Evolutionary conservation across 352 stramenopile species (phyloP).

Genomic region (Phytophthora kernoviae): DNA sequence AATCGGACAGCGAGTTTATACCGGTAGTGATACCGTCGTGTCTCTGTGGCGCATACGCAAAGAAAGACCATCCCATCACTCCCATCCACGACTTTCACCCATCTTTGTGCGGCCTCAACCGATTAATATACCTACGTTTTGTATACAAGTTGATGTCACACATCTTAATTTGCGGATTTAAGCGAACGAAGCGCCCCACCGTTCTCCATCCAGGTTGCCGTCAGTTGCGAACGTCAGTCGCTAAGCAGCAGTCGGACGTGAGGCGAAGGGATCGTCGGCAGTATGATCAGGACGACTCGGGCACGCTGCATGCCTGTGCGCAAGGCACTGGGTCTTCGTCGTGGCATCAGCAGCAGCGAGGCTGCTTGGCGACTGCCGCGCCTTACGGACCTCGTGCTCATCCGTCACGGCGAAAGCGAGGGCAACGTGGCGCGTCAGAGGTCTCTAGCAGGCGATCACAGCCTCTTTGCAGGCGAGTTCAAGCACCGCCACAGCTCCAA

Average conservation of each 20-base stretch:
- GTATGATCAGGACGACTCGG: constrained; percentile 29
- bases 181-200: neutral
- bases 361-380: constrained; percentile 47
- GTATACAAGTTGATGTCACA: neutral
- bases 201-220: neutral
- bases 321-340: constrained; percentile 2
- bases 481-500: constrained; percentile 89
- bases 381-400: constrained; percentile 84
- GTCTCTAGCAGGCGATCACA: constrained; percentile 85
- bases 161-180: neutral
- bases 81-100: neutral
- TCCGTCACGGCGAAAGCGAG: constrained; percentile 89
- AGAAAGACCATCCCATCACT: constrained; percentile 12
- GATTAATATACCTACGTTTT: neutral
- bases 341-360: constrained; percentile 17
- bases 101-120: neutral
- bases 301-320: constrained; percentile 9
- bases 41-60: constrained; percentile 27
- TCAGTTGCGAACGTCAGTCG: constrained; percentile 34
- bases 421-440: constrained; percentile 86
- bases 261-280: neutral
- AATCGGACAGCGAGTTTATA: neutral
- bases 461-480: constrained; percentile 87
- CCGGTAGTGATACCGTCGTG: constrained; percentile 1
- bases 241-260: constrained; percentile 4